phyloP scores from a whole-genome alignment of 2,329 filamentous ascomycete species.

The Aureobasidium sp. region DNA sequence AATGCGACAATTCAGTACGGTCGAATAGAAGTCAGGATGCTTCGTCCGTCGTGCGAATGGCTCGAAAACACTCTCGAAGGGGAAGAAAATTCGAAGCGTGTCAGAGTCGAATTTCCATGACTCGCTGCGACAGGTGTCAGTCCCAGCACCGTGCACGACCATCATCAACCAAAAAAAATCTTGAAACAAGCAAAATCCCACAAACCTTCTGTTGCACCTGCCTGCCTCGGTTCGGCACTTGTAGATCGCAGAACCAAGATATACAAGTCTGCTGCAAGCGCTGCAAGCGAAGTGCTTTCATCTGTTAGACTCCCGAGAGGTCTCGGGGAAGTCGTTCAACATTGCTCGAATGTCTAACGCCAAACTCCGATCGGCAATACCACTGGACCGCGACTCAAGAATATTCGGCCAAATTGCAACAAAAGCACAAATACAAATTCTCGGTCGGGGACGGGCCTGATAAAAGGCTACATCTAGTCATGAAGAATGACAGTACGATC shows the following conservation, averaged over 20 bases:
- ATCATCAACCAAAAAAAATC: background rate
- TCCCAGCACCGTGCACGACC: background rate
- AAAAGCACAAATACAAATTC: background rate
- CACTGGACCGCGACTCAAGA: background rate
- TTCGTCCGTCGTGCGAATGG: background rate
- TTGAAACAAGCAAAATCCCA: background rate
- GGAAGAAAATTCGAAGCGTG: background rate
- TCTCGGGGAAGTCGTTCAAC: background rate
- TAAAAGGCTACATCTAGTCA: background rate
- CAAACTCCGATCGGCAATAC: background rate
- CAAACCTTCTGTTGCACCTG: background rate
- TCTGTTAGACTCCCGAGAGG: background rate
- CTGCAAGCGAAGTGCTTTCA: background rate
- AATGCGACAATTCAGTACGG: background rate
- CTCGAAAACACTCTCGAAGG: background rate
- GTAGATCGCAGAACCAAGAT: background rate
- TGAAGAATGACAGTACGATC: background rate
- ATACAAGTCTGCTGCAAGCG: background rate
- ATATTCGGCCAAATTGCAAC: background rate
- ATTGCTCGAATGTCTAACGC: background rate
- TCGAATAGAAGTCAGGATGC: background rate
- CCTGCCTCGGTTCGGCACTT: no score
- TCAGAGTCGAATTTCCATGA: background rate
- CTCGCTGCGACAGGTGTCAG: background rate
- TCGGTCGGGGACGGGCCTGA: background rate